Evolutionary conservation across 129 eudicot species (phyloP).

Genomic region (Flaveria trinervia): DNA sequence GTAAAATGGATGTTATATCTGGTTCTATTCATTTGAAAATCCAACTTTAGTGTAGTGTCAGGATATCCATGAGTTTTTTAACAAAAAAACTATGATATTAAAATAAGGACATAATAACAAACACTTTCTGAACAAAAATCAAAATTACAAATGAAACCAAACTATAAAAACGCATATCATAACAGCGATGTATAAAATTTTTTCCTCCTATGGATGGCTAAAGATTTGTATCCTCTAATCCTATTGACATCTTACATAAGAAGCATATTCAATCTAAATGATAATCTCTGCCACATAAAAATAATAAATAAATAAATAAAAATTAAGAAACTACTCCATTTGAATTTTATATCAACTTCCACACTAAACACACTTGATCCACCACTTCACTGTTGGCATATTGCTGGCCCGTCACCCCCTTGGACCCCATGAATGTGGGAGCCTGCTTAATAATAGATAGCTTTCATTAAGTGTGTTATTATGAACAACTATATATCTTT

Average conservation of each 20-base stretch:
- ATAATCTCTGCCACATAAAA: neutral
- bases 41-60: neutral
- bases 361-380: neutral
- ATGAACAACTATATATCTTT: neutral
- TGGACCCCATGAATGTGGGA: too few species aligned
- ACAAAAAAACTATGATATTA: conserved; percentile 1
- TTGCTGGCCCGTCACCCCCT: neutral
- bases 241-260: conserved; percentile 1
- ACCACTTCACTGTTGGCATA: neutral
- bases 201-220: conserved; percentile 4
- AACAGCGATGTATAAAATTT: neutral
- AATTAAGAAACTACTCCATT: neutral
- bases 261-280: neutral
- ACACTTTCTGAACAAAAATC: neutral
- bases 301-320: neutral
- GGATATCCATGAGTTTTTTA: neutral
- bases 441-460: neutral
- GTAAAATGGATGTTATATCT: neutral
- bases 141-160: conserved; percentile 3
- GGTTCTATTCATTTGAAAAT: neutral
- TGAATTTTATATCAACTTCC: neutral
- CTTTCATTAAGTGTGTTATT: neutral
- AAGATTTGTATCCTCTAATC: neutral
- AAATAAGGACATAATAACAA: neutral
- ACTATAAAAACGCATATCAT: neutral